A percentile compares a stretch with the other conserved stretches of the same genome.
Conservation (phyloP, 257 asterid species). For the Solanum habrochaites region DNA sequence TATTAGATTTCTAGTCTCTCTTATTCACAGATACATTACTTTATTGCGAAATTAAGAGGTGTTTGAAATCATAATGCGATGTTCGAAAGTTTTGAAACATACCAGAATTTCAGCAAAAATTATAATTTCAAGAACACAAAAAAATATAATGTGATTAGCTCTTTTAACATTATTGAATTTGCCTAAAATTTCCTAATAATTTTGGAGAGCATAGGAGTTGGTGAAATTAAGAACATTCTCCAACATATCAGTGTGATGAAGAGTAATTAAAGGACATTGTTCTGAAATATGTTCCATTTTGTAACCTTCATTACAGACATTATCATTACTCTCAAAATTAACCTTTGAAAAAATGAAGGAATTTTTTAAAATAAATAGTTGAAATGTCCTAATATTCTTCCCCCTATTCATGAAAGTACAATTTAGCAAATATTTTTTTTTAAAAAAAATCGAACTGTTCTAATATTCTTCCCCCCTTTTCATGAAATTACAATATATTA, state of each 20-base stretch:
- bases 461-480: not conserved
- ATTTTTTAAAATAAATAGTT: not conserved
- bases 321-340: not conserved
- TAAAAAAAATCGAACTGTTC: not conserved
- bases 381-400: not conserved
- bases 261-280: not conserved
- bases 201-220: not conserved
- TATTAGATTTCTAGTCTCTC: too few species aligned
- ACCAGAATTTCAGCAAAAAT: too few species aligned
- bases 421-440: not conserved
- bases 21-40: not conserved
- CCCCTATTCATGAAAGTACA: not conserved
- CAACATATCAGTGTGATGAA: not conserved
- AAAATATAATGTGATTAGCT: too few species aligned
- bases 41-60: fast-evolving
- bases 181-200: not conserved
- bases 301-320: not conserved
- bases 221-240: not conserved
- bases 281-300: not conserved
- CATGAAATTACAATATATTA: not conserved
- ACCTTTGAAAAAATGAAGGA: not conserved
- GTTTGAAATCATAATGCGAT: too few species aligned
- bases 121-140: too few species aligned
- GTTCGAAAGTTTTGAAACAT: too few species aligned
- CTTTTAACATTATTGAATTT: too few species aligned